A percentile compares a stretch with the other conserved stretches of the same genome.
These are phyloP conservation scores for Sequoia sempervirens DNA, from an alignment of 75 land plant genomes.

Conservation along the genomic window DNA sequence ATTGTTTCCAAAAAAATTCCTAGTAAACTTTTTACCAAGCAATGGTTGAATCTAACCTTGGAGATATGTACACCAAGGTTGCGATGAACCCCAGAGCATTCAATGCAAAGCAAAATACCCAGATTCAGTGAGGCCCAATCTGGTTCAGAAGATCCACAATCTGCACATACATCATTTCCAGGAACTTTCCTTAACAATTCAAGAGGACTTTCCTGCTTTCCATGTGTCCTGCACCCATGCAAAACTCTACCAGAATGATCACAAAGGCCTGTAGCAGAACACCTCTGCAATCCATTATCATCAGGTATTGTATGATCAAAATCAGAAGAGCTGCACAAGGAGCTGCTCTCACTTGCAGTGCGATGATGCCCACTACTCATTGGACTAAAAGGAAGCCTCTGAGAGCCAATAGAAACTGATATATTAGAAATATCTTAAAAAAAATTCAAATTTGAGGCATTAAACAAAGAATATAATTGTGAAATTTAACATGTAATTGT, in stretches of 20 bases:
- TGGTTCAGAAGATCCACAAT: conserved; percentile 85
- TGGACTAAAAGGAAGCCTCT: conserved; percentile 58
- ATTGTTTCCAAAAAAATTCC: background rate
- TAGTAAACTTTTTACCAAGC: background rate
- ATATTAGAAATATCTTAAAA: background rate
- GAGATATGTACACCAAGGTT: conserved; percentile 94
- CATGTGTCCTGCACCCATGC: conserved; percentile 30
- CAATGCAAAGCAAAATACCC: conserved; percentile 80
- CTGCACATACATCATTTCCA: conserved; percentile 86
- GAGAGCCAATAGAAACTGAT: conserved; percentile 11
- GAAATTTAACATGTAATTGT: background rate
- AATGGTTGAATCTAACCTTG: conserved; percentile 43
- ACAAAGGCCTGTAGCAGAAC: conserved; percentile 9
- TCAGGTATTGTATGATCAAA: conserved; percentile 59
- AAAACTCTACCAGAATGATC: conserved; percentile 41
- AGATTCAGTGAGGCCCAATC: conserved; percentile 94
- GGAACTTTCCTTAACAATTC: conserved; percentile 60
- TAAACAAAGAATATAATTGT: background rate
- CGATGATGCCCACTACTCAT: conserved; percentile 58
- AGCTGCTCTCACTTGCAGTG: conserved; percentile 78
- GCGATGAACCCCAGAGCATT: conserved; percentile 92
- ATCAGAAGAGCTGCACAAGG: conserved; percentile 65
- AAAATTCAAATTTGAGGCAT: background rate
- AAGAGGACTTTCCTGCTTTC: conserved; percentile 65
- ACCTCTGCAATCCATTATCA: conserved; percentile 50